Base-by-base conservation (phyloP, 2,329 filamentous ascomycete species). In the Fusarium buxicola region DNA sequence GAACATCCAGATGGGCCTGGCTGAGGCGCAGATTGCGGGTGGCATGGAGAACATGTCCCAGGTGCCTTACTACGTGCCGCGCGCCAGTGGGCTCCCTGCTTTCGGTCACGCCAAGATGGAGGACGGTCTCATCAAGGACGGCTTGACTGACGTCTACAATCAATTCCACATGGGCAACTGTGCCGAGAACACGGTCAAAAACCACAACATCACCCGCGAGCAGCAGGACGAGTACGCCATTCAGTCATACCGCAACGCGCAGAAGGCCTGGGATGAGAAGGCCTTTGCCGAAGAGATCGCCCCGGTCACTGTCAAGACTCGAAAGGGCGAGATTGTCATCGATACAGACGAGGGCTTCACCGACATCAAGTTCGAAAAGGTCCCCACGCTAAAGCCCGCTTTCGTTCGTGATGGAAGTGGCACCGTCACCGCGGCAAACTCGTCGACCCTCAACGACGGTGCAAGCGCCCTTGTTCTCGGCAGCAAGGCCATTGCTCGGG, bases 21-120 rank as follows among this genome's bases (percentile, higher is more conserved):
- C 92, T 13, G 92, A 96, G 72, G 94, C 91, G 1, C 91, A 96
- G 75, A 84, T 98, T 8, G 95, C 95, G 2, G 95, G 95, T 61
- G 95, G 95, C 50, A 97, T 99, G 91, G 95, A 99, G 81, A 97
- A 92, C 78, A 99, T 99, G 95, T 92, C 92, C 7, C 86, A 91
- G 34, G 92, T 97, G 5, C 95, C 95, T 3, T 96, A 96, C 78
- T 98, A 97, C 74, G 80, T 96, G 27, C 88, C 91, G 8, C 88
- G 95, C 28, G 87, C 92, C n/a, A 92, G 88, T 72, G 86, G 90
- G 61, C 83, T 95, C 68, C 92, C 94, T 1, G 82, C 92, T 0
- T 97, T 98, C 72, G 95, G 95, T 30, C 88, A 97, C 71, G 83
- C 95, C 68, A 91, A 91, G 77, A 81, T 97, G 77, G 90, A 96